Conservation (phyloP, 1,284 basidiomycete genomes). For the Papiliotrema fonsecae region DNA sequence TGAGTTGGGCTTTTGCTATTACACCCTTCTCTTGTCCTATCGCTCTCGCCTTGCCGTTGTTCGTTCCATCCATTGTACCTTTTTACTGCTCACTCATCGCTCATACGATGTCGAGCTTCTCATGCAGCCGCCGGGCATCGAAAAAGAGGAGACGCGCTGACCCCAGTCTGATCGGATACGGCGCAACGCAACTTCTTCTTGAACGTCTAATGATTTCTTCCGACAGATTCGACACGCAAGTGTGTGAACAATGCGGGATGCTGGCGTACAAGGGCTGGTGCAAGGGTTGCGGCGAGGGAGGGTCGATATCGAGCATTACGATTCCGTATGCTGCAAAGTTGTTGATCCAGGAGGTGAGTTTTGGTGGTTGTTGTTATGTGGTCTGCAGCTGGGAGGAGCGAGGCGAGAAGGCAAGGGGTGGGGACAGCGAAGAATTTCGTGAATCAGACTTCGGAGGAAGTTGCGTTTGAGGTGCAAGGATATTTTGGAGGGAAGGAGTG, state of each 20-base stretch:
- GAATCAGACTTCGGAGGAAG: no score
- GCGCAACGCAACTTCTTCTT: conserved; percentile 89
- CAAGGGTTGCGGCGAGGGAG: conserved; percentile 91
- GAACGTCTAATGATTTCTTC: conserved; percentile 98
- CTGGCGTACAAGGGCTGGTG: conserved; percentile 94
- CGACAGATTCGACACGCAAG: conserved; percentile 94
- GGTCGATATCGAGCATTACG: conserved; percentile 92
- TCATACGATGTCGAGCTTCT: no score
- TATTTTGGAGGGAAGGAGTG: no score
- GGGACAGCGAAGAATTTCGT: neutral
- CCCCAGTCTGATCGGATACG: conserved; percentile 77
- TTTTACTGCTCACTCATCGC: no score
- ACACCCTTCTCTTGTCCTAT: conserved; percentile 7
- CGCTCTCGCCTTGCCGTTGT: neutral
- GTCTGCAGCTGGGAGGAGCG: no score
- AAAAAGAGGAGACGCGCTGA: conserved; percentile 5
- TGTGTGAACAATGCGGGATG: conserved; percentile 89
- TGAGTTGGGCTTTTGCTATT: conserved; percentile 31
- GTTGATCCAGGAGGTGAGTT: conserved; percentile 86
- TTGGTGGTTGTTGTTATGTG: neutral
- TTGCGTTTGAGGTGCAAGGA: no score
- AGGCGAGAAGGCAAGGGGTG: no score
- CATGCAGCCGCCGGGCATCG: no score
- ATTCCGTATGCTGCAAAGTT: conserved; percentile 98
- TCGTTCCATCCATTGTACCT: neutral